Conservation (phyloP, 2,329 filamentous ascomycete genomes). For the Xylaria sp. region DNA sequence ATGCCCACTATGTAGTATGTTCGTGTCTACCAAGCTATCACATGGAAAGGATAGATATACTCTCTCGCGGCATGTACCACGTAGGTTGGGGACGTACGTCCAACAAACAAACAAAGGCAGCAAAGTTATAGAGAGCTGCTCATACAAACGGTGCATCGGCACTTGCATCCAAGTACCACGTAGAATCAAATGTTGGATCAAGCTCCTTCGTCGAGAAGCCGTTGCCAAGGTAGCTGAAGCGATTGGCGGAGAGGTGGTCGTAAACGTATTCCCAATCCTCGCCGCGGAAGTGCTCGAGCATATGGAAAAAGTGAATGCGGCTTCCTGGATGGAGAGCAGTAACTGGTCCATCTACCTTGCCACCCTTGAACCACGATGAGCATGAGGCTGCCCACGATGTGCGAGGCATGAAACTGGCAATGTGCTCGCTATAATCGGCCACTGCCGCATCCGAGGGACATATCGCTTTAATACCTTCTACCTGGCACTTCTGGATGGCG, state of each 20-base stretch:
- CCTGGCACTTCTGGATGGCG: slow-evolving; percentile 56
- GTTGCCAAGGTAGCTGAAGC: slow-evolving; percentile 59
- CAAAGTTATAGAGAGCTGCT: background rate
- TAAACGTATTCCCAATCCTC: slow-evolving; percentile 62
- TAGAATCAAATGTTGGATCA: slow-evolving; percentile 44
- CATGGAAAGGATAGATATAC: no score
- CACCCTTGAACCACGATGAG: slow-evolving; percentile 59
- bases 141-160: slow-evolving; percentile 23
- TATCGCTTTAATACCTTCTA: slow-evolving; percentile 55
- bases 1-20: no score
- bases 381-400: slow-evolving; percentile 56
- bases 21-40: no score
- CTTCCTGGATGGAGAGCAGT: slow-evolving; percentile 58
- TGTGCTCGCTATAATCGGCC: slow-evolving; percentile 57
- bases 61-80: background rate
- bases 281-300: slow-evolving; percentile 55
- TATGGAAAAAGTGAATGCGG: slow-evolving; percentile 58
- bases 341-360: slow-evolving; percentile 50
- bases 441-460: slow-evolving; percentile 53
- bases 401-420: slow-evolving; percentile 57
- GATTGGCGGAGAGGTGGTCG: slow-evolving; percentile 46
- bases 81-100: background rate
- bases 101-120: background rate
- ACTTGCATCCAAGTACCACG: slow-evolving; percentile 50
- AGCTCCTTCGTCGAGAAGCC: slow-evolving; percentile 57